Evolutionary conservation across 345 rosid species (phyloP), one percentile per base, ranked within the genome.

Genomic region (Diplotaxis tenuifolia): DNA sequence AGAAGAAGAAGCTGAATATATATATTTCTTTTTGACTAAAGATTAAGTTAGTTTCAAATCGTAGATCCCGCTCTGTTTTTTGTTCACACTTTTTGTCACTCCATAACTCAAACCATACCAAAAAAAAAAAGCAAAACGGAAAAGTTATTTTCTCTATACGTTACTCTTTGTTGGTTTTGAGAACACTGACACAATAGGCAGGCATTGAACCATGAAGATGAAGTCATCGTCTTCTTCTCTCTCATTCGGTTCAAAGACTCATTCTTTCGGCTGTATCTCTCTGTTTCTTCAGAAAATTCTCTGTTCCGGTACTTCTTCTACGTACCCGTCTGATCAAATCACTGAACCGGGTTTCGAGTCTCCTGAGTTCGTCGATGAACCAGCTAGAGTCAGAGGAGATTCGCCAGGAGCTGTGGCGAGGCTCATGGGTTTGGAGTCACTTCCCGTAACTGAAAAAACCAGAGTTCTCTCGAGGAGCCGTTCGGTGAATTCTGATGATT

Each of bases 391-490:
- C 31, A 12, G 77, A 63, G 69, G 73, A 56, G 68, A 18, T 32
- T 22, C 63, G 71, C 91, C 91, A 0, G 88, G 91, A 55, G 65
- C 89, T 67, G 91, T 92, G 67, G 98, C 88, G 7, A 84, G 91
- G 83, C 85, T 89, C 63, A 89, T 89, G 98, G 98, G 94, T 9
- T 83, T 92, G 82, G 88, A 86, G 1, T 73, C 86, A 0, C 16
- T 84, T 55, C 84, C 82, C 0, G 12, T 40, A 31, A 4, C 1
- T 34, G 68, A 67, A 3, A 45, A 34, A 56, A 47, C 45, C 61
- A 63, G 71, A 70, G 47, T 64, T 5, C 10, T 78, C 82, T 1
- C 82, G 11, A 83, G 93, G 80, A 83, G 87, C 81, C 74, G 78
- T 34, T 87, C 89, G 0, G 79, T 80, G 85, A 86, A 71, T 76